Percentiles rank a stretch among this genome's conserved stretches.
phyloP scores from a whole-genome alignment of 495 filamentous ascomycete species.

The Tuber brumale region DNA sequence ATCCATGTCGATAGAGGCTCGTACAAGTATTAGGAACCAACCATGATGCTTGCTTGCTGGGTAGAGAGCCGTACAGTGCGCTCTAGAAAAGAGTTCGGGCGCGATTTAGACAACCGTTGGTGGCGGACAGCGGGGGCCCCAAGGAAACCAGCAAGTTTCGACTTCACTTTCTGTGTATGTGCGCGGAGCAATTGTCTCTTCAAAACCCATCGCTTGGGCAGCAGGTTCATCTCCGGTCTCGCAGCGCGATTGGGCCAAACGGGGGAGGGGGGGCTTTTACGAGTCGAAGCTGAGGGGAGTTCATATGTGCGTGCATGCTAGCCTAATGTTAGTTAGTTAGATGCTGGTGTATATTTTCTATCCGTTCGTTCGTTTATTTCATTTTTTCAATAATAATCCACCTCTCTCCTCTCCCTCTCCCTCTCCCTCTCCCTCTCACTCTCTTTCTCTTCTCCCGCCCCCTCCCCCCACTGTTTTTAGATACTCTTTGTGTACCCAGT shows the following conservation, averaged over 20 bases:
- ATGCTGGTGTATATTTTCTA: constrained; percentile 5
- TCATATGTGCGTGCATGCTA: not conserved
- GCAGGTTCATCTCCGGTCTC: constrained; percentile 36
- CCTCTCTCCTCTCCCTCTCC: not conserved
- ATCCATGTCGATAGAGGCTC: constrained; percentile 38
- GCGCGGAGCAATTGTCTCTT: constrained; percentile 32
- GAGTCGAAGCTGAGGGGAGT: not conserved
- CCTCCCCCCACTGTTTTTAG: not conserved
- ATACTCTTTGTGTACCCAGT: not conserved
- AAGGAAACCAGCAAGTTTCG: constrained; percentile 35
- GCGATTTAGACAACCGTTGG: constrained; percentile 39
- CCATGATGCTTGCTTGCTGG: constrained; percentile 7
- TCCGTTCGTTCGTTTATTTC: not conserved
- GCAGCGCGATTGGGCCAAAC: constrained; percentile 33
- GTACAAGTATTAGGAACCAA: constrained; percentile 26
- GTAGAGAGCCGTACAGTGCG: not conserved
- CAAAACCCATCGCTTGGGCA: constrained; percentile 28
- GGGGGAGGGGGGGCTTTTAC: constrained; percentile 17
- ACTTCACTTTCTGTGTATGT: constrained; percentile 34
- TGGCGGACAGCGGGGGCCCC: constrained; percentile 19
- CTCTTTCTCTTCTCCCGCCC: not conserved
- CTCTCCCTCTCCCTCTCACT: not conserved
- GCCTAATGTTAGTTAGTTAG: not conserved
- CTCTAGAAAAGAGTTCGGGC: constrained; percentile 37
- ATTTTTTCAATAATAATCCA: not conserved